A percentile compares a stretch with the other conserved stretches of the same genome.
These are phyloP conservation scores for Chytridium lagenaria DNA, from an alignment of 371 early-diverging fungal species.

Conservation along the genomic window DNA sequence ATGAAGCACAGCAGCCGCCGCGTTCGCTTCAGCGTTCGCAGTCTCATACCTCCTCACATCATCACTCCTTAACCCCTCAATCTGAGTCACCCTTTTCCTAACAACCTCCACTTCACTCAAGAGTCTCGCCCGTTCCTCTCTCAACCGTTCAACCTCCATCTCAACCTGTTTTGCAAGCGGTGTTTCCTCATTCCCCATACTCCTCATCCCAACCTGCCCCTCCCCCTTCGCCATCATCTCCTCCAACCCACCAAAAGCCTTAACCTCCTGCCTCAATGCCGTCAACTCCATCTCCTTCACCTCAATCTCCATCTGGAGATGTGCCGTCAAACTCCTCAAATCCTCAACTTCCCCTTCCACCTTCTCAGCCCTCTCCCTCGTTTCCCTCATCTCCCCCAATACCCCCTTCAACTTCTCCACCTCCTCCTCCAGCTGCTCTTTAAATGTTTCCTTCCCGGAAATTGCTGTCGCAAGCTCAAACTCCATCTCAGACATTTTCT, in stretches of 20 bases:
- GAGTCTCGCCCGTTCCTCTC: not conserved
- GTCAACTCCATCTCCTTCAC: not conserved
- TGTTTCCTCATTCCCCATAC: not conserved
- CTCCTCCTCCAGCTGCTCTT: not conserved
- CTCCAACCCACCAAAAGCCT: too few species aligned
- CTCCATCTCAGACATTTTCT: not conserved
- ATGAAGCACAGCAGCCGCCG: not conserved
- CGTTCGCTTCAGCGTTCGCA: too few species aligned
- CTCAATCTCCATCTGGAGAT: not conserved
- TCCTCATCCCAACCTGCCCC: not conserved
- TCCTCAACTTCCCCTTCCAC: not conserved
- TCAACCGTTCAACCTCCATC: not conserved
- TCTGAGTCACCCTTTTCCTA: not conserved
- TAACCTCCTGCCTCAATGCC: not conserved
- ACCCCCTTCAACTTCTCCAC: not conserved
- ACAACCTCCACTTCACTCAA: not conserved
- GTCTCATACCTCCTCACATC: not conserved
- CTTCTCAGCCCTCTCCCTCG: too few species aligned
- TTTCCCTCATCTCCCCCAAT: not conserved
- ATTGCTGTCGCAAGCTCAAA: not conserved
- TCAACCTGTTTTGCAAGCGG: not conserved
- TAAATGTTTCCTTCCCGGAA: not conserved
- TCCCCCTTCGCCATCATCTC: too few species aligned
- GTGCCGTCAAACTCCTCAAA: not conserved
- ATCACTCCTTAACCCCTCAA: not conserved